A percentile compares a stretch with the other conserved stretches of the same genome.
Conservation (phyloP, 2,329 filamentous ascomycete species). For the Sporothrix brunneoviolacea region DNA sequence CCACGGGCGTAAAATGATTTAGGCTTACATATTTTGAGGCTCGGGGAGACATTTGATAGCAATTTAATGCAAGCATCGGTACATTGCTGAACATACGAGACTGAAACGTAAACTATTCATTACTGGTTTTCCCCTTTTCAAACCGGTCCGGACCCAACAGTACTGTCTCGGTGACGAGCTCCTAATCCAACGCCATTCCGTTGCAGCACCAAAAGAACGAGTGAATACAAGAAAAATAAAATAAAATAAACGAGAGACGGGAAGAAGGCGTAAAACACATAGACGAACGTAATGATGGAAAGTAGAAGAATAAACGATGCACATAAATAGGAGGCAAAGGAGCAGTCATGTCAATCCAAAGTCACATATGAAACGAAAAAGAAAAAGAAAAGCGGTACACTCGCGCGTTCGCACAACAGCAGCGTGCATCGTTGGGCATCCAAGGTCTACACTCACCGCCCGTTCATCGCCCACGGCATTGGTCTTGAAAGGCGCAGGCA, state of each 20-base stretch:
- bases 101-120: neutral
- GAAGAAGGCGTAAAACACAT: neutral
- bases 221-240: neutral
- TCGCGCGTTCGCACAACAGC: no score
- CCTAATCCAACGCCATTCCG: neutral
- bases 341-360: neutral
- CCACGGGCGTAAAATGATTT: no score
- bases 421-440: neutral
- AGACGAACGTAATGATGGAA: neutral
- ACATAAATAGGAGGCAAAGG: neutral
- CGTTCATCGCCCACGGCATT: no score
- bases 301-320: no score
- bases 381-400: no score
- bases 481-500: no score
- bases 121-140: neutral
- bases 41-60: no score
- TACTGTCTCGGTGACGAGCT: constrained; percentile 9
- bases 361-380: neutral
- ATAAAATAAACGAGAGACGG: neutral
- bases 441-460: no score
- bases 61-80: no score
- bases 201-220: neutral
- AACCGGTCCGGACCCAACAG: neutral
- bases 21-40: no score
- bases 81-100: no score